These are phyloP conservation scores for Yueomyces sp. DNA, from an alignment of 805 yeast species.

Conservation along the genomic window DNA sequence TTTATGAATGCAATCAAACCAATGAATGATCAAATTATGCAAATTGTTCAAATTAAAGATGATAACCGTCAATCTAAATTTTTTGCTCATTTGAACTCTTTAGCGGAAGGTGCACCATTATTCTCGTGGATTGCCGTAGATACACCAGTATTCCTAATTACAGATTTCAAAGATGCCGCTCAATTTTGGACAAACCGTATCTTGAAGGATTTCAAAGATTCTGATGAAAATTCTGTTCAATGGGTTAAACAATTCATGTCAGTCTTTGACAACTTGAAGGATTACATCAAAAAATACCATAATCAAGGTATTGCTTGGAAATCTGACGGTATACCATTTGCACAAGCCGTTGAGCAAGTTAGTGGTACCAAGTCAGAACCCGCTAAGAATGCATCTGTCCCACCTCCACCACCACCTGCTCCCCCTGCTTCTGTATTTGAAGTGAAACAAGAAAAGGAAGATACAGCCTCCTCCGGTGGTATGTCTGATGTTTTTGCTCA, in stretches of 20 bases:
- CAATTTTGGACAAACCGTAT: conserved; percentile 91
- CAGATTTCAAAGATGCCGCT: conserved; percentile 81
- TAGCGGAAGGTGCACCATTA: conserved; percentile 82
- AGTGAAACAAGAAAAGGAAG: conserved; percentile 16
- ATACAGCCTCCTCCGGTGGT: conserved; percentile 32
- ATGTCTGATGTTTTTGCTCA: conserved; percentile 88
- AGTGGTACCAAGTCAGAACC: conserved; percentile 17
- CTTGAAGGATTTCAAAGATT: conserved; percentile 68
- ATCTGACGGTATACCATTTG: conserved; percentile 41
- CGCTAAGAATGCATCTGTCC: conserved; percentile 29
- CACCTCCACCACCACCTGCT: conserved; percentile 90
- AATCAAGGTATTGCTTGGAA: conserved; percentile 81
- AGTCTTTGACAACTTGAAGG: conserved; percentile 56
- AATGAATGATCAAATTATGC: conserved; percentile 44
- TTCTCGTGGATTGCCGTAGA: conserved; percentile 79
- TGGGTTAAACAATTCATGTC: conserved; percentile 66
- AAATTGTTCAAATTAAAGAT: conserved; percentile 57
- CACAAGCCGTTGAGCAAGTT: conserved; percentile 20
- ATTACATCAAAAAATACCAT: conserved; percentile 64
- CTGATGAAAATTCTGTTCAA: conserved; percentile 52
- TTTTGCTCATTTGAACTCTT: conserved; percentile 62
- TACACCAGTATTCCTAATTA: conserved; percentile 62
- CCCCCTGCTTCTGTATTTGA: conserved; percentile 69
- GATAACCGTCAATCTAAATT: conserved; percentile 52
- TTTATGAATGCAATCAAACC: conserved; percentile 53